Evolutionary conservation across 345 rosid genomes (phyloP).

Genomic region (sweet orange (Citrus sinensis)): DNA sequence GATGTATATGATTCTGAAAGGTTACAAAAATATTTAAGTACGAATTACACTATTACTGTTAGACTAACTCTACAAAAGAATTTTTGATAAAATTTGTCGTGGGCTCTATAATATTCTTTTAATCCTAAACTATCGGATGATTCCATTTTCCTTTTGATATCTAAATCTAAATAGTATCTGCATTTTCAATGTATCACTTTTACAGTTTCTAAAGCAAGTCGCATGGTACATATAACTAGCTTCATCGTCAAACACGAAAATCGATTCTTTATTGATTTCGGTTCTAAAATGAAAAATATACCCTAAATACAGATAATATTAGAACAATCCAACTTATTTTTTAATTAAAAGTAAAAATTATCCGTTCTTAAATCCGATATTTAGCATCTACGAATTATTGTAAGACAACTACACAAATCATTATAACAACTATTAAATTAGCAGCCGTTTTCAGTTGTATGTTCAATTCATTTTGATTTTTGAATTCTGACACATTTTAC

Average conservation of each 20-base stretch:
- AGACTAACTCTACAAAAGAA: too few relatives aligned
- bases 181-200: neutral
- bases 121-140: too few relatives aligned
- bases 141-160: neutral
- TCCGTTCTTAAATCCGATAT: too few relatives aligned
- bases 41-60: too few relatives aligned
- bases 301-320: neutral
- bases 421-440: neutral
- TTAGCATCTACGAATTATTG: too few relatives aligned
- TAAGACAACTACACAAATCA: neutral
- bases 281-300: neutral
- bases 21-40: too few relatives aligned
- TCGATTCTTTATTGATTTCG: neutral
- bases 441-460: neutral
- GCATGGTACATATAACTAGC: neutral
- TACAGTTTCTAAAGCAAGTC: neutral
- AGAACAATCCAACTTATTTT: too few relatives aligned
- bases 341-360: too few relatives aligned
- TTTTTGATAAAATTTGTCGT: too few relatives aligned
- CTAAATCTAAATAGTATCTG: neutral
- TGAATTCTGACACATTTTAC: neutral
- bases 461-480: neutral
- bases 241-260: neutral
- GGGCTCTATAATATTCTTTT: too few relatives aligned
- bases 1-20: too few relatives aligned